Conservation (phyloP, 2,329 filamentous ascomycete species). For the Neobulgaria alba region DNA sequence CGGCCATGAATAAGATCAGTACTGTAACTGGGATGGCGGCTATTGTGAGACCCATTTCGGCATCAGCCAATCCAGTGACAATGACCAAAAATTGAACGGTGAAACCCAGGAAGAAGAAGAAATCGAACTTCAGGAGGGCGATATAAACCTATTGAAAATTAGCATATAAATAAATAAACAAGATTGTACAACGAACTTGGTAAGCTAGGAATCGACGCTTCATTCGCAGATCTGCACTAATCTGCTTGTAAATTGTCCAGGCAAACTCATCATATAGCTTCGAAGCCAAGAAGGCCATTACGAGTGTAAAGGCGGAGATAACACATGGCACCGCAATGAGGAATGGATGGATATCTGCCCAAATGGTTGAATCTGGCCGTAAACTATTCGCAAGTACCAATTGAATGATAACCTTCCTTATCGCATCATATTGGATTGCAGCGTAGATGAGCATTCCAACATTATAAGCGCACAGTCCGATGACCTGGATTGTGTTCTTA, state of each 20-base stretch:
- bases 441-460: slow-evolving; percentile 87
- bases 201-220: slow-evolving; percentile 95
- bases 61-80: slow-evolving; percentile 58
- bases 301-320: slow-evolving; percentile 64
- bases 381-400: slow-evolving; percentile 39
- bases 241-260: slow-evolving; percentile 99
- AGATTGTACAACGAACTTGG: slow-evolving; percentile 54
- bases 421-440: slow-evolving; percentile 86
- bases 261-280: slow-evolving; percentile 98
- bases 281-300: slow-evolving; percentile 74
- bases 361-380: slow-evolving; percentile 42
- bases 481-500: slow-evolving; percentile 98
- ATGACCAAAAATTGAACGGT: slow-evolving; percentile 97
- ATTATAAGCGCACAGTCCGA: slow-evolving; percentile 90
- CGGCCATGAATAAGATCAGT: slow-evolving; percentile 74
- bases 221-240: slow-evolving; percentile 92
- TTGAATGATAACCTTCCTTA: slow-evolving; percentile 58
- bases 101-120: slow-evolving; percentile 99
- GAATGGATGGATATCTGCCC: slow-evolving; percentile 62
- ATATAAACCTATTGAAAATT: slow-evolving; percentile 73
- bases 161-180: slow-evolving; percentile 1
- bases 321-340: slow-evolving; percentile 80
- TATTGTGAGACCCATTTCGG: slow-evolving; percentile 80
- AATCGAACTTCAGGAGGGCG: slow-evolving; percentile 94
- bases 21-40: slow-evolving; percentile 89